These are phyloP conservation scores for Leishmania mexicana DNA, from an alignment of 208 protist genomes.

Conservation along the genomic window DNA sequence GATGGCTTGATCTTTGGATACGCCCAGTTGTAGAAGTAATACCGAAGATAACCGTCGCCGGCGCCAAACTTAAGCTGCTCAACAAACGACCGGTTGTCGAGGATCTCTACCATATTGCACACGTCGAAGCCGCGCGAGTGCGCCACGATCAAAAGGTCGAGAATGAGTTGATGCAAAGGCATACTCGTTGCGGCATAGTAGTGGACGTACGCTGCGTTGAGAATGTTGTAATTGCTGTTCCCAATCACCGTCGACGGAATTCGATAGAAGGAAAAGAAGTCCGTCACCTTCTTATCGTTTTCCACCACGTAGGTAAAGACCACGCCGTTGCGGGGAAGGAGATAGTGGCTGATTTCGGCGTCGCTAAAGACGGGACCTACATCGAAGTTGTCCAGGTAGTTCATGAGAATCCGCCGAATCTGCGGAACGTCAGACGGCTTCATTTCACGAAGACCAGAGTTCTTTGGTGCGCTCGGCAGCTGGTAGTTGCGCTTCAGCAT, in stretches of 20 bases:
- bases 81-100: constrained; percentile 92
- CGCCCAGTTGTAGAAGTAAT: constrained; percentile 99
- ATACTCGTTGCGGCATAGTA: constrained; percentile 96
- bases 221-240: constrained; percentile 90
- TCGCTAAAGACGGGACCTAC: constrained; percentile 91
- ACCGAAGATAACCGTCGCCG: constrained; percentile 98
- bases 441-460: constrained; percentile 78
- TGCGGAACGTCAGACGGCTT: constrained; percentile 70
- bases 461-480: constrained; percentile 62
- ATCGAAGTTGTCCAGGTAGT: constrained; percentile 79
- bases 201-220: constrained; percentile 97
- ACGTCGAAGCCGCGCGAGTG: constrained; percentile 96
- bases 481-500: constrained; percentile 78
- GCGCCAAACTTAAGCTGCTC: constrained; percentile 96
- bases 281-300: constrained; percentile 85
- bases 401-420: constrained; percentile 76
- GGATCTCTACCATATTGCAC: constrained; percentile 98
- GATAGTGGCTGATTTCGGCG: constrained; percentile 96
- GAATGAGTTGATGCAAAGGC: constrained; percentile 87
- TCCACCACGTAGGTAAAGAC: constrained; percentile 97
- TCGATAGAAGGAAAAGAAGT: constrained; percentile 98
- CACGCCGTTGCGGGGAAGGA: constrained; percentile 94
- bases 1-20: constrained; percentile 85
- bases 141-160: constrained; percentile 92
- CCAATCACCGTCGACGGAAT: constrained; percentile 97